phyloP scores from a whole-genome alignment of 2,329 filamentous ascomycete species.

The Diaporthe amygdali region DNA sequence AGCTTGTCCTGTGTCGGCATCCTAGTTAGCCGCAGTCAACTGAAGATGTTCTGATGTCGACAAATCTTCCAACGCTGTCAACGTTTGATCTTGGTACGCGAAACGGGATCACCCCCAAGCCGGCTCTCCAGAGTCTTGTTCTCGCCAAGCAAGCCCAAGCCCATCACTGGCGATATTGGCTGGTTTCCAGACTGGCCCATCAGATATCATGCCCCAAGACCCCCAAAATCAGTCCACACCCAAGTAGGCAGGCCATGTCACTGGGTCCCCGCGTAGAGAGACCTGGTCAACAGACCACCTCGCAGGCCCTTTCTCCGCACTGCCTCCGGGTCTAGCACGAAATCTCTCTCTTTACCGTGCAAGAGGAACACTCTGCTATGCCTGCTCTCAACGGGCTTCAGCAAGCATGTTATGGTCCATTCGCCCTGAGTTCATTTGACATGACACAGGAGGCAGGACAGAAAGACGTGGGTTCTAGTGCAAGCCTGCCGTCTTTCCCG shows the following conservation, averaged over 20 bases:
- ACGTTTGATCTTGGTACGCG: constrained; percentile 8
- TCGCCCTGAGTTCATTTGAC: not conserved
- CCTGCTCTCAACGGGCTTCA: not conserved
- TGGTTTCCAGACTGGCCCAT: not conserved
- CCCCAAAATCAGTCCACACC: too few relatives aligned
- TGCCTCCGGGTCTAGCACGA: not conserved
- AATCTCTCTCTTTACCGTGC: not conserved
- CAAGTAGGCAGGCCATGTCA: not conserved
- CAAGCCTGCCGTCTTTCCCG: not conserved
- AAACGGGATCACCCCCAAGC: constrained; percentile 4
- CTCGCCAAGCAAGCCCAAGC: not conserved
- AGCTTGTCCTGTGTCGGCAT: not conserved
- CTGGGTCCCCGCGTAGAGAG: not conserved
- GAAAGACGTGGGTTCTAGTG: not conserved
- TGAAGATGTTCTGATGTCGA: constrained; percentile 9
- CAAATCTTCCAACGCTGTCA: constrained; percentile 9
- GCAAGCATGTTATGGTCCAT: not conserved
- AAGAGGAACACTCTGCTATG: not conserved
- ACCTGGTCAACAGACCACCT: not conserved
- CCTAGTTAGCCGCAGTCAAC: not conserved
- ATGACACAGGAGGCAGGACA: not conserved
- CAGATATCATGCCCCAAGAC: not conserved
- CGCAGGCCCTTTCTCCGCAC: not conserved
- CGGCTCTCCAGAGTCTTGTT: not conserved
- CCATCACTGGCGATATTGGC: not conserved